Conservation (phyloP, 192 early-diverging fungal species). For the Chytriomyces confervae region DNA sequence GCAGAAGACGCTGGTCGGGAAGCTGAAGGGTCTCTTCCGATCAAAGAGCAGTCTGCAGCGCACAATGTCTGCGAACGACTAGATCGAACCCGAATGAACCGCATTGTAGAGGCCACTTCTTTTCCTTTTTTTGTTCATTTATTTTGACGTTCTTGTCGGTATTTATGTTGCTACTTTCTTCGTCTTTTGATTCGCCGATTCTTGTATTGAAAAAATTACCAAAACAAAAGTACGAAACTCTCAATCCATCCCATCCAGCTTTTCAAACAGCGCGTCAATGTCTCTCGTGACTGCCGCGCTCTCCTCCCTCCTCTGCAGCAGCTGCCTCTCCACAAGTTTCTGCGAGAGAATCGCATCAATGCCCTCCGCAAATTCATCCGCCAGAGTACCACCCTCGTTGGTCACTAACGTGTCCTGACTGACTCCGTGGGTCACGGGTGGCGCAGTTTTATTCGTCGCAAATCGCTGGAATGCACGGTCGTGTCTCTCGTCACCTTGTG, state of each 20-base stretch:
- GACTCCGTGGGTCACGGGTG: not conserved
- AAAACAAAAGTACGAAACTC: not conserved
- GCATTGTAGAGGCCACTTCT: not conserved
- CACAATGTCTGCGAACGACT: not conserved
- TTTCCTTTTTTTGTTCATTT: conserved; percentile 10
- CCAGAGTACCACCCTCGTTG: not conserved
- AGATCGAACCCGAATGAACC: no score
- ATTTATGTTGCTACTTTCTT: not conserved
- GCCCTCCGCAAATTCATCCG: not conserved
- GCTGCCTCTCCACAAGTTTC: not conserved
- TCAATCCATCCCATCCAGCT: not conserved
- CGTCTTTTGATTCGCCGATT: not conserved
- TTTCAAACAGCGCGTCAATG: conserved; percentile 16
- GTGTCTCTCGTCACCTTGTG: no score
- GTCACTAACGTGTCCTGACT: not conserved
- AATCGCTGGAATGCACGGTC: not conserved
- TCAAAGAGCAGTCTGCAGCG: not conserved
- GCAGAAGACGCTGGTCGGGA: conserved; percentile 21
- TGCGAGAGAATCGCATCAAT: not conserved
- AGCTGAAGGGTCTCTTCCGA: conserved; percentile 18
- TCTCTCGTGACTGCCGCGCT: not conserved
- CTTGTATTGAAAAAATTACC: not conserved
- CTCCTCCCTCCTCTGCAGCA: not conserved
- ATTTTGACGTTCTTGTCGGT: not conserved
- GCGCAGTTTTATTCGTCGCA: not conserved